A percentile compares a stretch with the other conserved stretches of the same genome.
Evolutionary conservation across 2,329 filamentous ascomycete species (phyloP).

Genomic region (Neocucurbitaria cava): DNA sequence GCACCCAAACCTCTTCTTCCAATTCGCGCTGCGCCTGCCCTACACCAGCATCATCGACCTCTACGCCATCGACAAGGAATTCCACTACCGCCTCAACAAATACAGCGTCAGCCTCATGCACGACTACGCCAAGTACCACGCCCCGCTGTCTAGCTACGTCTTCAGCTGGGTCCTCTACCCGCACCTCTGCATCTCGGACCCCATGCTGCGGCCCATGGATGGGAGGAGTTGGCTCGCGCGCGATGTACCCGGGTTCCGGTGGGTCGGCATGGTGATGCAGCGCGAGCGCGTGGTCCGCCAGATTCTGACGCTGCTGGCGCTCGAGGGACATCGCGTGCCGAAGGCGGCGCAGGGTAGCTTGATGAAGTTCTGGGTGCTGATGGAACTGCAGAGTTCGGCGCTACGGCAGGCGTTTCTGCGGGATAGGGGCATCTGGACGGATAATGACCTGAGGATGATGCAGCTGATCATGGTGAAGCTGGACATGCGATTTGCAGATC

Average conservation of each 20-base stretch:
- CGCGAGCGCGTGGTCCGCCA: conserved; percentile 57
- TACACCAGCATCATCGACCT: conserved; percentile 35
- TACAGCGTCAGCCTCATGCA: conserved; percentile 64
- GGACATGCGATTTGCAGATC: conserved; percentile 71
- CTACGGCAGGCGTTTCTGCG: conserved; percentile 63
- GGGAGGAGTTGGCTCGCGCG: conserved; percentile 36
- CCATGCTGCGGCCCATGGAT: conserved; percentile 57
- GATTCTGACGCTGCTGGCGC: conserved; percentile 65
- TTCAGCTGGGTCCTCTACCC: conserved; percentile 70
- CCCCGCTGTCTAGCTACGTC: conserved; percentile 62
- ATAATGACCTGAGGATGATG: conserved; percentile 66
- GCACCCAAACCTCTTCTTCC: conserved; percentile 47
- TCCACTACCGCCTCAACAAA: conserved; percentile 53
- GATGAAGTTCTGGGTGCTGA: conserved; percentile 73
- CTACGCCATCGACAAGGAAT: conserved; percentile 50
- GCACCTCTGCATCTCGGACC: conserved; percentile 66
- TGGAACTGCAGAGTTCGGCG: conserved; percentile 68
- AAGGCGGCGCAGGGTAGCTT: conserved; percentile 57
- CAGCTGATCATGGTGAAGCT: conserved; percentile 76
- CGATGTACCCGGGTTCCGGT: conserved; percentile 68
- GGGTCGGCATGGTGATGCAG: conserved; percentile 69
- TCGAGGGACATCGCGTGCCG: conserved; percentile 60
- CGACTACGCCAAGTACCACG: conserved; percentile 61
- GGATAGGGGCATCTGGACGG: conserved; percentile 62
- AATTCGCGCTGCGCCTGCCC: conserved; percentile 36